A percentile compares a stretch with the other conserved stretches of the same genome.
phyloP scores from a whole-genome alignment of 1,284 basidiomycete genomes.

The Sporisorium iseilematis-ciliati region DNA sequence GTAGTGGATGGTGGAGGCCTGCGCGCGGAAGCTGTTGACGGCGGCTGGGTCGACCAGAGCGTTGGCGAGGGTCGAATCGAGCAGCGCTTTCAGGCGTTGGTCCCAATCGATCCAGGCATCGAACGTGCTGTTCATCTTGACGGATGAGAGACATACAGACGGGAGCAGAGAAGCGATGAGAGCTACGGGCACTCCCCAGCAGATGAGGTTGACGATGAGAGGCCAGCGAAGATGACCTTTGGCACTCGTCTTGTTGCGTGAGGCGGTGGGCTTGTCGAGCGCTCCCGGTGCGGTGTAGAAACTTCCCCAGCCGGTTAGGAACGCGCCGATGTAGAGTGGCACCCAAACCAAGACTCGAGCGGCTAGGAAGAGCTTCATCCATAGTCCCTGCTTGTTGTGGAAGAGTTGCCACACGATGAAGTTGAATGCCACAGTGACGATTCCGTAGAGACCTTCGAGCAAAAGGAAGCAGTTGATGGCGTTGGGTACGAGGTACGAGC shows the following conservation, averaged over 20 bases:
- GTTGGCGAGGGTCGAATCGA: conserved; percentile 4
- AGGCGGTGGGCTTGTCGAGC: conserved; percentile 50
- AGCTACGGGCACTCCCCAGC: conserved; percentile 51
- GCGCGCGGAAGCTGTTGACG: conserved; percentile 11
- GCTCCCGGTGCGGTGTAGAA: conserved; percentile 62
- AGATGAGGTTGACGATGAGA: conserved; percentile 52
- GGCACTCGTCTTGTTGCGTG: conserved; percentile 26
- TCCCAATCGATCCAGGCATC: conserved; percentile 32
- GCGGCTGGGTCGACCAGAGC: conserved; percentile 14
- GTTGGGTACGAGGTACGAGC: conserved; percentile 54
- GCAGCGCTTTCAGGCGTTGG: conserved; percentile 4
- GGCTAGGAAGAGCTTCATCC: conserved; percentile 20
- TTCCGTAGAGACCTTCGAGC: conserved; percentile 39
- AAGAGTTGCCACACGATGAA: conserved; percentile 35
- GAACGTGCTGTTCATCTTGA: conserved; percentile 22
- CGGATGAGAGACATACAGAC: conserved; percentile 24
- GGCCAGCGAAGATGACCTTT: conserved; percentile 47
- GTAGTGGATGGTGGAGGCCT: conserved; percentile 40
- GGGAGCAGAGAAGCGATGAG: conserved; percentile 43
- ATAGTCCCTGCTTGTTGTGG: conserved; percentile 6
- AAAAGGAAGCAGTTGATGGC: conserved; percentile 58
- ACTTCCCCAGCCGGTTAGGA: conserved; percentile 58
- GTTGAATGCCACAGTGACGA: conserved; percentile 51
- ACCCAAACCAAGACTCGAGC: conserved; percentile 40
- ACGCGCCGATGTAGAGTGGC: conserved; percentile 51